Percentiles rank a stretch among this genome's conserved stretches.
Conservation (phyloP, 2,329 filamentous ascomycete genomes). For the Arthrobotrys sphaeroides region DNA sequence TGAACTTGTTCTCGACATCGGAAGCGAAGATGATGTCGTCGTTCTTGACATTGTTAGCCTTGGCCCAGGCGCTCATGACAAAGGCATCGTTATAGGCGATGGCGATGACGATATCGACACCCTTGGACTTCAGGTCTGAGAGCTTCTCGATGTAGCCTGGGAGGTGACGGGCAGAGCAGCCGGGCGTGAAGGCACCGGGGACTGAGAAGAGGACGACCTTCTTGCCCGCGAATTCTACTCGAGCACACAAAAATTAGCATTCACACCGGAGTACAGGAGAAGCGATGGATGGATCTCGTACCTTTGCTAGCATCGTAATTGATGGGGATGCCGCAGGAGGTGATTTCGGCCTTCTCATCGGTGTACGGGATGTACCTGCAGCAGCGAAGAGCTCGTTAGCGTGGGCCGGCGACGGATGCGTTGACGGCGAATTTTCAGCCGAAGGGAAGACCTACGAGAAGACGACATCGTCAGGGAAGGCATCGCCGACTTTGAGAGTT, state of each 20-base stretch:
- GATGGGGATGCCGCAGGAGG: conserved; percentile 79
- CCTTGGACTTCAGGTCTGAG: conserved; percentile 77
- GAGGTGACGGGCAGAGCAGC: conserved; percentile 82
- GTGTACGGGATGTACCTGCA: conserved; percentile 79
- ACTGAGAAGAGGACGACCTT: conserved; percentile 76
- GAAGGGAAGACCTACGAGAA: conserved; percentile 70
- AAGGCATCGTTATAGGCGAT: conserved; percentile 85
- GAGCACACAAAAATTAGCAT: no score
- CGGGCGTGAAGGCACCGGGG: conserved; percentile 83
- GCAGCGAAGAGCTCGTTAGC: conserved; percentile 2
- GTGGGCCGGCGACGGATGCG: conserved; percentile 12
- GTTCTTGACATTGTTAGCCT: conserved; percentile 80
- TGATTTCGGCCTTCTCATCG: conserved; percentile 73
- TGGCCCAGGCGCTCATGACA: conserved; percentile 90
- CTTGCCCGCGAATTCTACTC: conserved; percentile 72
- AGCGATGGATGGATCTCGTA: conserved; percentile 61
- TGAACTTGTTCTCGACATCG: conserved; percentile 74
- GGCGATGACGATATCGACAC: conserved; percentile 81
- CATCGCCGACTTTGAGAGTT: conserved; percentile 77
- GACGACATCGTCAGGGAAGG: conserved; percentile 80
- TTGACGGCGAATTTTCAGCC: background rate
- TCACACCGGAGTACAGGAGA: no score
- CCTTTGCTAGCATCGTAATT: conserved; percentile 79
- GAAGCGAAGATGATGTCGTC: conserved; percentile 81
- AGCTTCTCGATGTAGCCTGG: conserved; percentile 80